These are phyloP conservation scores for Erigeron philadelphicus DNA, from an alignment of 140 eudicot species.

Conservation along the genomic window DNA sequence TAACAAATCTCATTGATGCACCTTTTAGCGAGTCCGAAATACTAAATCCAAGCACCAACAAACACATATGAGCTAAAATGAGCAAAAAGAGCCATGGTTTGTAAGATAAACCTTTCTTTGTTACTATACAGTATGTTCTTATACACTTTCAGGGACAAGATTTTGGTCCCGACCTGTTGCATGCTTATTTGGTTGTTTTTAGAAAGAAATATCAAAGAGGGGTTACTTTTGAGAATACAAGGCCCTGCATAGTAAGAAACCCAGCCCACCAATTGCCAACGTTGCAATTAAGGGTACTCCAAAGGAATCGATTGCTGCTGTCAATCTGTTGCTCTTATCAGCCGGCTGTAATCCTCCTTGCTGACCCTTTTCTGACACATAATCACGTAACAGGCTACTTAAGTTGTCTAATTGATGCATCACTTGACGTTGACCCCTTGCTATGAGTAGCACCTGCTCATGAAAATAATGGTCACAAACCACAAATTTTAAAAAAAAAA, in stretches of 20 bases:
- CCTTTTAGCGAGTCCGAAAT: background rate
- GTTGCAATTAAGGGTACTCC: conserved; percentile 48
- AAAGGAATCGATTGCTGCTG: conserved; percentile 37
- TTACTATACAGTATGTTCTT: background rate
- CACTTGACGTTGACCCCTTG: conserved; percentile 73
- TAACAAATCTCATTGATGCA: background rate
- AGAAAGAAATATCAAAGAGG: background rate
- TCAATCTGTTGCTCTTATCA: conserved; percentile 20
- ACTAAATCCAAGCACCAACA: conserved; percentile 8
- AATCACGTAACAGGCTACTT: conserved; percentile 53
- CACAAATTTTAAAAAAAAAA: background rate
- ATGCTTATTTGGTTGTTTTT: conserved; percentile 8
- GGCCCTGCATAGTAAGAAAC: conserved; percentile 50
- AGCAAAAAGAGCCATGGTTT: background rate
- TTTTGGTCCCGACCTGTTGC: conserved; percentile 8
- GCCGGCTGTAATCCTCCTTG: conserved; percentile 36
- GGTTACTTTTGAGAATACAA: conserved; percentile 44
- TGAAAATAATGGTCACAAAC: background rate
- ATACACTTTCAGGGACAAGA: conserved; percentile 5
- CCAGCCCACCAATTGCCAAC: conserved; percentile 63
- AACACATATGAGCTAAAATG: background rate
- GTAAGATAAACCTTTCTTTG: background rate
- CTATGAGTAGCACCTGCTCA: conserved; percentile 52
- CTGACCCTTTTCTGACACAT: conserved; percentile 47
- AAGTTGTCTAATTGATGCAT: conserved; percentile 82